Evolutionary conservation across 1,139 yeast species (phyloP), one percentile per base, ranked within the genome.

Genomic region (Blastobotrys elegans): DNA sequence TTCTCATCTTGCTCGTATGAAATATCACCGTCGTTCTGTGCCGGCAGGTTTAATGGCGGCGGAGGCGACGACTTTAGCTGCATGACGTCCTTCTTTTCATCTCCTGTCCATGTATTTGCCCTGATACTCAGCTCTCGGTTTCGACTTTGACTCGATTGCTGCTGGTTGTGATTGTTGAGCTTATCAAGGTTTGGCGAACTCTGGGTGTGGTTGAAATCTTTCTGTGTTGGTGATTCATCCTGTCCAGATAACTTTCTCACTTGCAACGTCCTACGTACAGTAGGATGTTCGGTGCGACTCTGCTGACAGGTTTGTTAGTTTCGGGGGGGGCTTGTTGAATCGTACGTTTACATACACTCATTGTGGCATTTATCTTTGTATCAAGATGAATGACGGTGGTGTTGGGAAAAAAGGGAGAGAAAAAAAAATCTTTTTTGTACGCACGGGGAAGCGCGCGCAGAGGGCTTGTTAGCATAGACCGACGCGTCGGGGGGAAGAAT

Each of bases 1-100:
- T n/a, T n/a, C 14, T 37, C 20, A 22, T 39, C 52, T 20, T 38
- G 46, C 11, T 45, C 43, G 8, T 35, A 17, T 13, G 24, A 44
- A 20, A 30, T 26, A 38, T 43, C 50, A 6, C 27, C 37, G 21
- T 33, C 43, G 18, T 42, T 29, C 10, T 40, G 38, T 20, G 24
- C 38, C n/a, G n/a, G n/a, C n/a, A n/a, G n/a, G n/a, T n/a, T n/a
- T n/a, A n/a, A n/a, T 5, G 40, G 48, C 14, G 30, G 40, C 2
- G 46, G 46, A 3, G 46, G 38, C 2, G 46, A 42, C 3, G 39
- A 41, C 13, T 33, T 22, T 18, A 31, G 16, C 18, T 11, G 18
- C 44, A 29, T 30, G 17, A 18, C 16, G 14, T 34, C 30, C 27
- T 21, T 16, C n/a, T n/a, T n/a, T n/a, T n/a, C n/a, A n/a, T n/a